Base-by-base conservation (phyloP, 1,284 basidiomycete species). In the Ustilago cynodontis region DNA sequence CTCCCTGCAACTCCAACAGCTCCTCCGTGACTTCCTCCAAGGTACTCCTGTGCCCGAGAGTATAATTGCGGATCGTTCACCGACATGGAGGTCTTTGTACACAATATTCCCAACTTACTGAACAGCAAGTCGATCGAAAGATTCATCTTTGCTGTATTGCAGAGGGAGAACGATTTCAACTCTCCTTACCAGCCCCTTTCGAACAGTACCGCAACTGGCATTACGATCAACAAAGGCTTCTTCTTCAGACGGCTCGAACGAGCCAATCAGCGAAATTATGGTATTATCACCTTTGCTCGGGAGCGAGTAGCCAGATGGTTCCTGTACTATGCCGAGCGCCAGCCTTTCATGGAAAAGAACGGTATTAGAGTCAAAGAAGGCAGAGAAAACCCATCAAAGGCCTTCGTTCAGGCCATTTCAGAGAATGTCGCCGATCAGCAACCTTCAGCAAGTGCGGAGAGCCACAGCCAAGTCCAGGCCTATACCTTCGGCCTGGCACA, bases 211-310 rank as follows among this genome's bases (percentile, higher is more conserved):
- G 51, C 41, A 10, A 47, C 57, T 4, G 16, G 31, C 2, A 29
- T 67, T 5, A n/a, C 41, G 0, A 59, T 60, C 47, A 59, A 67
- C 54, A 67, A 64, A 37, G 71, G 65, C 41, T 72, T 67, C 61
- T 72, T 29, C 49, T 66, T 72, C 51, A 54, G 54, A 24, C 39
- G 51, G 3, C 4, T 62, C 26, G 41, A 52, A 13, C 14, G 11
- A 0, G 20, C 0, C 4, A 14, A 37, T 2, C 24, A 29, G 0
- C 1, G 20, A 26, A 39, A 59, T 39, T 51, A 59, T n/a, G 71
- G 56, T 18, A 13, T 72, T 20, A 56, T 72, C 33, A 72, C 71
- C 0, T 72, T 72, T 33, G 65, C 71, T 8, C 4, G 31, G 7
- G 2, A 2, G 2, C 18, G 9, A 9, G 65, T 72, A 18, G 71